A percentile compares a stretch with the other conserved stretches of the same genome.
These are phyloP conservation scores for Saccharomycopsis sp. DNA, from an alignment of 805 yeast species.

Conservation along the genomic window DNA sequence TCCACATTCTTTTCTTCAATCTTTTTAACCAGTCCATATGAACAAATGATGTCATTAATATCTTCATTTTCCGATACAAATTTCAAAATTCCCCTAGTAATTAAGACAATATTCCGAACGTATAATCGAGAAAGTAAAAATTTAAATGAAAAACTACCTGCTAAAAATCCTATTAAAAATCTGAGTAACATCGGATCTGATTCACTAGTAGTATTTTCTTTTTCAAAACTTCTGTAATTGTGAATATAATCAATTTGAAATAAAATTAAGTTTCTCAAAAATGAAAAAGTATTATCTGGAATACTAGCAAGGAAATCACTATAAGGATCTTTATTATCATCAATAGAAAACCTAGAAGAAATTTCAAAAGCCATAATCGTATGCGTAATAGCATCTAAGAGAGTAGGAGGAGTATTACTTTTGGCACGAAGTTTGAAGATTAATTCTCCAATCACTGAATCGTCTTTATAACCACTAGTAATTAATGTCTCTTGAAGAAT, in stretches of 20 bases:
- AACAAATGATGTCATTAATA: conserved; percentile 1
- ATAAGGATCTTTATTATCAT: conserved; percentile 8
- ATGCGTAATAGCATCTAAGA: too few species aligned
- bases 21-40: too few species aligned
- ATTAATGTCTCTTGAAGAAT: too few species aligned
- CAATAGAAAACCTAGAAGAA: conserved; percentile 10
- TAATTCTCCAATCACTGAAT: too few species aligned
- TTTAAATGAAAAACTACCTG: conserved; percentile 3
- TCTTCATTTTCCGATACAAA: conserved; percentile 1
- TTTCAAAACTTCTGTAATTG: too few species aligned
- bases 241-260: too few species aligned
- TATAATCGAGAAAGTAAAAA: conserved; percentile 1
- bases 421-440: too few species aligned
- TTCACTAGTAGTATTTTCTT: too few species aligned
- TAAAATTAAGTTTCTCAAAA: conserved; percentile 2
- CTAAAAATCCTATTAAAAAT: conserved; percentile 2
- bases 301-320: conserved; percentile 7
- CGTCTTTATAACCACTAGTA: too few species aligned
- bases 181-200: too few species aligned
- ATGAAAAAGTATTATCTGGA: conserved; percentile 13
- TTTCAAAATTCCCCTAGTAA: conserved; percentile 2
- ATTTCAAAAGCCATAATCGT: conserved; percentile 13
- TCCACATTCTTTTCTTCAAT: too few species aligned
- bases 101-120: background rate
- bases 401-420: too few species aligned